These are phyloP conservation scores for Ceraceosorus guamensis DNA, from an alignment of 1,284 basidiomycete genomes.

Conservation along the genomic window DNA sequence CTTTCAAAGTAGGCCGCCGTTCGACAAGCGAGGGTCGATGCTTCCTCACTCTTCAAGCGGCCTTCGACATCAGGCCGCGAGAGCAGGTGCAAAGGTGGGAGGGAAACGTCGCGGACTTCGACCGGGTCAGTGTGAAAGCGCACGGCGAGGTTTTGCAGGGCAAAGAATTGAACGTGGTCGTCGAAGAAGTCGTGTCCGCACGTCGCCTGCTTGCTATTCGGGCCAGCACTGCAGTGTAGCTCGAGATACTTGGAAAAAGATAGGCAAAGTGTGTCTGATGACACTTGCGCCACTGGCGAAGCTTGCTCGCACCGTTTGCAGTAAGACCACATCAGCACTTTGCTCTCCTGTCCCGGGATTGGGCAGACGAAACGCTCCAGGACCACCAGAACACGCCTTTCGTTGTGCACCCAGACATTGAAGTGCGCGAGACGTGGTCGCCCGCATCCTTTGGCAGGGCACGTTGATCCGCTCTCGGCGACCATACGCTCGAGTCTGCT, in stretches of 20 bases:
- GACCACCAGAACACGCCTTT: slow-evolving; percentile 69
- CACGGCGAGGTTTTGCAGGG: slow-evolving; percentile 61
- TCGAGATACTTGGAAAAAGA: slow-evolving; percentile 91
- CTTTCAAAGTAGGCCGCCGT: slow-evolving; percentile 61
- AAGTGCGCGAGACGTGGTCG: slow-evolving; percentile 75
- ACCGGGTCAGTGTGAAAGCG: slow-evolving; percentile 79
- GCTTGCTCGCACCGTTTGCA: slow-evolving; percentile 58
- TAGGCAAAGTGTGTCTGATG: slow-evolving; percentile 84
- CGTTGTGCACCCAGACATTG: slow-evolving; percentile 80
- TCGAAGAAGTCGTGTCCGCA: slow-evolving; percentile 92
- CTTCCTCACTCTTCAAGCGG: slow-evolving; percentile 82
- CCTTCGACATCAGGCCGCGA: slow-evolving; percentile 77
- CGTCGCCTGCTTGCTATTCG: slow-evolving; percentile 57
- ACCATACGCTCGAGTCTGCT: slow-evolving; percentile 80
- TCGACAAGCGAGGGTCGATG: slow-evolving; percentile 65
- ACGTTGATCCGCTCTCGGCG: slow-evolving; percentile 62
- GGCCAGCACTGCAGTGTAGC: slow-evolving; percentile 68
- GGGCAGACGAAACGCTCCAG: slow-evolving; percentile 45
- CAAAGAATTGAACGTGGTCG: slow-evolving; percentile 89
- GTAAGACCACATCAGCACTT: slow-evolving; percentile 85
- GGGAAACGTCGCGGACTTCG: slow-evolving; percentile 70
- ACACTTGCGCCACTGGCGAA: slow-evolving; percentile 77
- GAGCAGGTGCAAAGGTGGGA: slow-evolving; percentile 79
- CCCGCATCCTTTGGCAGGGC: slow-evolving; percentile 74
- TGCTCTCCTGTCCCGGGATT: slow-evolving; percentile 56